Conservation (phyloP, 2,329 filamentous ascomycete genomes). For the Calonectria pseudoturangicola region DNA sequence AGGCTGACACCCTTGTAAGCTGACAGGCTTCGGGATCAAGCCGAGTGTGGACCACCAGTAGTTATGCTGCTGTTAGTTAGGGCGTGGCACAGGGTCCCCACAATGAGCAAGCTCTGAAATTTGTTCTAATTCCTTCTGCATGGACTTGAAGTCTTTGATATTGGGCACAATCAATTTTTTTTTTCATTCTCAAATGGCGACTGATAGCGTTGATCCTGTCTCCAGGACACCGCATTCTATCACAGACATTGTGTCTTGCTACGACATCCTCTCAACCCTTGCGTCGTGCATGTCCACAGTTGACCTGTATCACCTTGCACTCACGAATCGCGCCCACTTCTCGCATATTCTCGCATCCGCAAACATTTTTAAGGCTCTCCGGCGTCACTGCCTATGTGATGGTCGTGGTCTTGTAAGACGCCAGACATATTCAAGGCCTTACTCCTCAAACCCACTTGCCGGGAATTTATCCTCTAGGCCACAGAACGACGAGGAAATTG, state of each 20-base stretch:
- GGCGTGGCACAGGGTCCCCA: not conserved
- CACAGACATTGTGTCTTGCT: too few relatives aligned
- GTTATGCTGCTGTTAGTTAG: not conserved
- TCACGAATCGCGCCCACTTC: too few relatives aligned
- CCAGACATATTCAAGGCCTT: not conserved
- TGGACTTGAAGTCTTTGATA: not conserved
- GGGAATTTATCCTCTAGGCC: too few relatives aligned
- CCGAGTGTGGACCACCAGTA: not conserved
- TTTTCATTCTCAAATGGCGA: too few relatives aligned
- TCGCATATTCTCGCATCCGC: not conserved
- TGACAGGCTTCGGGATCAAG: not conserved
- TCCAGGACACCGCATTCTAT: too few relatives aligned
- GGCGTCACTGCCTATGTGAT: not conserved
- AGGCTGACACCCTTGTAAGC: too few relatives aligned
- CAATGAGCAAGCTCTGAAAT: not conserved
- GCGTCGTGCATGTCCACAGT: too few relatives aligned
- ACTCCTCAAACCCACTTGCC: too few relatives aligned
- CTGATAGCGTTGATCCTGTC: too few relatives aligned
- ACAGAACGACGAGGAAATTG: too few relatives aligned
- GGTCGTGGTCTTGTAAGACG: not conserved
- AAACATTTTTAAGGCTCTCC: not conserved
- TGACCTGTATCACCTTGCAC: too few relatives aligned
- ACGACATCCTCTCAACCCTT: too few relatives aligned
- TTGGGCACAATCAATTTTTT: not conserved
- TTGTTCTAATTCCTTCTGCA: not conserved